Conservation (phyloP, 345 rosid species). For the Hibiscus tridactylites region DNA sequence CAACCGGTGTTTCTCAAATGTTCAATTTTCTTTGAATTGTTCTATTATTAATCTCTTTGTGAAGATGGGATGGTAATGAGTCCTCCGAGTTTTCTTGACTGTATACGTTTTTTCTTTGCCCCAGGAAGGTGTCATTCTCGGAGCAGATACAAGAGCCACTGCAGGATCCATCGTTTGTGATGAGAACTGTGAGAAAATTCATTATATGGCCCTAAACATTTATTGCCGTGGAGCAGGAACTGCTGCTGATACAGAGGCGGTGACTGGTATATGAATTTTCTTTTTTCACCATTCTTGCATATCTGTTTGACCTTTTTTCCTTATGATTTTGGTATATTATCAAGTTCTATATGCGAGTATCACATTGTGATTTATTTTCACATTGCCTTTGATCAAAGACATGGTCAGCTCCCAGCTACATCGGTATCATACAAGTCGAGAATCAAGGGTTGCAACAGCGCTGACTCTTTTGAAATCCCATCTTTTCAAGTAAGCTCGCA, state of each 20-base stretch:
- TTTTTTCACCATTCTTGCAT: background rate
- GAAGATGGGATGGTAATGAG: no score
- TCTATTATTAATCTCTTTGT: no score
- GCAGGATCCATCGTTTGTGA: conserved; percentile 96
- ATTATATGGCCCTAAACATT: conserved; percentile 96
- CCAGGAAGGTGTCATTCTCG: conserved; percentile 66
- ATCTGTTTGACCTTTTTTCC: background rate
- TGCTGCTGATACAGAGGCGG: conserved; percentile 98
- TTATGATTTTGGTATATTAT: background rate
- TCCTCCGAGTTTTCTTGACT: background rate
- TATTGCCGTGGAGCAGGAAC: conserved; percentile 99
- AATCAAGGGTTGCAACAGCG: conserved; percentile 67
- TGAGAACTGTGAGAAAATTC: conserved; percentile 97
- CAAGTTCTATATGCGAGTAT: background rate
- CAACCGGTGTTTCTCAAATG: background rate
- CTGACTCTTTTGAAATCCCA: conserved; percentile 65
- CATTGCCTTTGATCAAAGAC: conserved; percentile 24
- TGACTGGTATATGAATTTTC: conserved; percentile 50
- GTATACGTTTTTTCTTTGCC: background rate
- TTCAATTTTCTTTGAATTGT: background rate
- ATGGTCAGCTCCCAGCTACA: conserved; percentile 78
- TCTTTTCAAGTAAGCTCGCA: conserved; percentile 49
- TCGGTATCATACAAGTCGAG: conserved; percentile 65
- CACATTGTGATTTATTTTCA: background rate
- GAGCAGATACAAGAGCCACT: no score